phyloP scores from a whole-genome alignment of 2,329 filamentous ascomycete genomes.

The Byssochlamys sp. region DNA sequence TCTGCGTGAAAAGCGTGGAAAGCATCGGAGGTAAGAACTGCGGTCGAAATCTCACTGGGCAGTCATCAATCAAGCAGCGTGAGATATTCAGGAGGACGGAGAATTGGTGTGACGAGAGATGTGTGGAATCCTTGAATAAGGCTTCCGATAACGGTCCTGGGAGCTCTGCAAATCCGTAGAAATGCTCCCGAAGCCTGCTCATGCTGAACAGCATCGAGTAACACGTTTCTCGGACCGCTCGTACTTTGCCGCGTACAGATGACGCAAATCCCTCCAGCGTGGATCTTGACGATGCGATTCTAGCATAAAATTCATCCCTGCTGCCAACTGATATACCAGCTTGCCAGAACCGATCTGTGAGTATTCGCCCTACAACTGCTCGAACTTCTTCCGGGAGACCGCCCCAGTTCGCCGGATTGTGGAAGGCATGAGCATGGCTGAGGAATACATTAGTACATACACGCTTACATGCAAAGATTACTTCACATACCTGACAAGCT shows the following conservation, averaged over 20 bases:
- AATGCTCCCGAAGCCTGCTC: constrained; percentile 74
- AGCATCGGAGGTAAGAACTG: constrained; percentile 80
- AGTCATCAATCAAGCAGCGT: constrained; percentile 81
- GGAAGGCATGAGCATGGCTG: constrained; percentile 81
- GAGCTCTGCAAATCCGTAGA: constrained; percentile 81
- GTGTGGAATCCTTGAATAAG: constrained; percentile 70
- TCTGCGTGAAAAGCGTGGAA: constrained; percentile 69
- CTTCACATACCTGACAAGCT: constrained; percentile 58
- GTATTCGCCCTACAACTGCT: constrained; percentile 65
- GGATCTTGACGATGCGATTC: constrained; percentile 76
- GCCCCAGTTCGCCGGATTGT: constrained; percentile 76
- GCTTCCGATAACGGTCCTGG: constrained; percentile 74
- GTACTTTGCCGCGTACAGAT: constrained; percentile 76
- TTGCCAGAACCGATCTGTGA: constrained; percentile 97
- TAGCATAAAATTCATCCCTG: constrained; percentile 90
- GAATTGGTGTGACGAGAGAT: constrained; percentile 82
- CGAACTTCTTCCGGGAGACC: constrained; percentile 67
- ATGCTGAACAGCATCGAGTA: constrained; percentile 93
- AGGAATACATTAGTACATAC: constrained; percentile 6
- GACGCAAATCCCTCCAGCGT: constrained; percentile 91
- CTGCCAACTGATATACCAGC: constrained; percentile 91
- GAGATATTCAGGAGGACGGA: constrained; percentile 87
- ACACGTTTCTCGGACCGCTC: constrained; percentile 82
- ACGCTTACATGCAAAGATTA: neutral
- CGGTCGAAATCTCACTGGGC: constrained; percentile 64